Evolutionary conservation across 306 rosid genomes (phyloP), one percentile per base, ranked within the genome.

Genomic region (Pueraria montana): DNA sequence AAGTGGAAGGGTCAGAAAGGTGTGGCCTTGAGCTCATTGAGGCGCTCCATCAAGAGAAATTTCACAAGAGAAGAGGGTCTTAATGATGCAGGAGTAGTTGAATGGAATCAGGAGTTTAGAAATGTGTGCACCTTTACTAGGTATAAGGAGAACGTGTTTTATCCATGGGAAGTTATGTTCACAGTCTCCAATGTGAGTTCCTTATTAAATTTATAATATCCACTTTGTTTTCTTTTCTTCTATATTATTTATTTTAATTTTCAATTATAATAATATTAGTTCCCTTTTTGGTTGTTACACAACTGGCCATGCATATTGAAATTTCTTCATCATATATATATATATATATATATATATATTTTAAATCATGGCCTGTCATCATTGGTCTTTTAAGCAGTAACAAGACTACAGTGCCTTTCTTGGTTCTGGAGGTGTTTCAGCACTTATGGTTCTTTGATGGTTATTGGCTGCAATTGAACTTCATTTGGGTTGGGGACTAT

Each of bases 91-190:
- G 91, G 90, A n/a, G 84, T 85, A 53, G 88, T 87, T 78, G 45
- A 32, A 58, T 92, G 97, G 97, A 90, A 87, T 52, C 94, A 92
- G 76, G 94, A 89, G 86, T 90, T 92, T 87, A 89, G 80, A 16
- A 88, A 83, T 74, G 77, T 84, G 21, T 92, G 94, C 73, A 81
- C 83, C 61, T 74, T 92, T 16, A 86, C 89, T 14, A 87, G 88
- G 8, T 87, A 83, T 26, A 90, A 90, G 90, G 93, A 90, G 63
- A 88, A 90, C 85, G 86, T 80, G 80, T 92, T 92, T 82, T 91
- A 86, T 72, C 97, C 94, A 0, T 92, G 97, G 97, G 91, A 92
- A 89, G 87, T 90, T 80, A 86, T 79, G 77, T 88, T 90, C 80
- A 86, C 93, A 38, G 86, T 91, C 61, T 90, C 89, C 86, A 89